A percentile compares a stretch with the other conserved stretches of the same genome.
phyloP scores from a whole-genome alignment of 257 asterid genomes.

The Petunia secreta region DNA sequence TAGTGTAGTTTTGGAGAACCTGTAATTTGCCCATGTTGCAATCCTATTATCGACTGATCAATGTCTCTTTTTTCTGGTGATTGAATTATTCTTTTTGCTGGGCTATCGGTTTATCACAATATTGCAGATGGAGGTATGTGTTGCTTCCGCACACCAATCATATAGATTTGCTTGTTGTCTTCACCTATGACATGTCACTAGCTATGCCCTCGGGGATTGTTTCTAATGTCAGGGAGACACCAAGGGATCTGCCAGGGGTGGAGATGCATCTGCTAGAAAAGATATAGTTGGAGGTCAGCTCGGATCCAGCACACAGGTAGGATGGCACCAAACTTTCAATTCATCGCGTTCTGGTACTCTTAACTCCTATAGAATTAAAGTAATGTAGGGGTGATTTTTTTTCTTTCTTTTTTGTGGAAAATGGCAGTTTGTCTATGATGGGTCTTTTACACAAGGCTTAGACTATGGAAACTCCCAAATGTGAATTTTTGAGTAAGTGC shows the following conservation, averaged over 20 bases:
- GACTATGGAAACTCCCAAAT: slow-evolving; percentile 58
- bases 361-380: neutral
- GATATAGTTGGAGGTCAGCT: slow-evolving; percentile 48
- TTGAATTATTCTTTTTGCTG: slow-evolving; percentile 24
- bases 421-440: slow-evolving; percentile 64
- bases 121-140: slow-evolving; percentile 64
- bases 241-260: slow-evolving; percentile 58
- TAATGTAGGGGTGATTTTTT: slow-evolving; percentile 24
- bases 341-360: slow-evolving; percentile 6
- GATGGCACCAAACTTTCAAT: neutral
- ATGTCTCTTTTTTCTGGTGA: slow-evolving; percentile 28
- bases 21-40: neutral
- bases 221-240: slow-evolving; percentile 57
- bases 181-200: slow-evolving; percentile 13
- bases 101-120: slow-evolving; percentile 32
- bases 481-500: slow-evolving; percentile 50
- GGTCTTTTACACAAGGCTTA: slow-evolving; percentile 52
- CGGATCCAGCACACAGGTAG: slow-evolving; percentile 53
- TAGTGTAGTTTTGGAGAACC: slow-evolving; percentile 7
- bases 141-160: slow-evolving; percentile 22
- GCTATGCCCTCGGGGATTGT: slow-evolving; percentile 28
- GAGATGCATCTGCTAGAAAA: slow-evolving; percentile 47
- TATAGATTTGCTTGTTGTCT: slow-evolving; percentile 6
- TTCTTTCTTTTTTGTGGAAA: slow-evolving; percentile 20
- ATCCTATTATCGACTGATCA: slow-evolving; percentile 14